phyloP scores from a whole-genome alignment of 164 flowering plant species.

The Vitis riparia region DNA sequence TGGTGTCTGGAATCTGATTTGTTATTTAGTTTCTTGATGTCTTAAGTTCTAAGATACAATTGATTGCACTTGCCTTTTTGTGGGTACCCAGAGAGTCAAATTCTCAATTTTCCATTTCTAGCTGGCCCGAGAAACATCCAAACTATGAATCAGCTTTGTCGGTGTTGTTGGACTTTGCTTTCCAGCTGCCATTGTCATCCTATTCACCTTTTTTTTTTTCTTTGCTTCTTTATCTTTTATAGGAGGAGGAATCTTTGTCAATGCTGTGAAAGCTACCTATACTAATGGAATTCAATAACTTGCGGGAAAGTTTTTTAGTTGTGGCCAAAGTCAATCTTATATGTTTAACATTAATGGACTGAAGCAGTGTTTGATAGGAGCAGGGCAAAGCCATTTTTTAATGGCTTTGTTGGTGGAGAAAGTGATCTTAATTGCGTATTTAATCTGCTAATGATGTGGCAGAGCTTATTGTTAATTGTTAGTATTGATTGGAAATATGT shows the following conservation, averaged over 20 bases:
- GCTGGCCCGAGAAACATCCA: constrained; percentile 5
- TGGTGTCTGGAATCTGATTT: too few relatives aligned
- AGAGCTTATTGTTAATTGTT: neutral
- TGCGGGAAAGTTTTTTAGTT: neutral
- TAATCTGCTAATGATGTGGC: neutral
- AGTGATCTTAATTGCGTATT: neutral
- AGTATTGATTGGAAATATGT: too few relatives aligned
- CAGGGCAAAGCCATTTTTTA: too few relatives aligned
- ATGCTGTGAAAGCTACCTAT: constrained; percentile 1
- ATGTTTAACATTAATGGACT: neutral
- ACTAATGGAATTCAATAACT: too few relatives aligned
- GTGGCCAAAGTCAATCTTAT: neutral
- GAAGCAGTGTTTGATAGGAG: too few relatives aligned
- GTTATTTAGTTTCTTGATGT: too few relatives aligned
- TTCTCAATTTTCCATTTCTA: constrained; percentile 2
- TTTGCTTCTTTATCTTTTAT: neutral
- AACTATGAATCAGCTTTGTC: constrained; percentile 10
- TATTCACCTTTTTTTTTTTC: neutral
- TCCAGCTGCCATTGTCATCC: constrained; percentile 1
- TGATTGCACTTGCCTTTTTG: neutral
- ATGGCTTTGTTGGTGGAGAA: neutral
- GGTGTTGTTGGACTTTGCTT: constrained; percentile 11
- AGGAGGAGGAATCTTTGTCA: constrained; percentile 16
- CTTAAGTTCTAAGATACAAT: neutral
- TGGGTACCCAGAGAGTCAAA: neutral